A percentile compares a stretch with the other conserved stretches of the same genome.
Conservation (phyloP, 495 filamentous ascomycete species). For the Penicillium simplicissimum region DNA sequence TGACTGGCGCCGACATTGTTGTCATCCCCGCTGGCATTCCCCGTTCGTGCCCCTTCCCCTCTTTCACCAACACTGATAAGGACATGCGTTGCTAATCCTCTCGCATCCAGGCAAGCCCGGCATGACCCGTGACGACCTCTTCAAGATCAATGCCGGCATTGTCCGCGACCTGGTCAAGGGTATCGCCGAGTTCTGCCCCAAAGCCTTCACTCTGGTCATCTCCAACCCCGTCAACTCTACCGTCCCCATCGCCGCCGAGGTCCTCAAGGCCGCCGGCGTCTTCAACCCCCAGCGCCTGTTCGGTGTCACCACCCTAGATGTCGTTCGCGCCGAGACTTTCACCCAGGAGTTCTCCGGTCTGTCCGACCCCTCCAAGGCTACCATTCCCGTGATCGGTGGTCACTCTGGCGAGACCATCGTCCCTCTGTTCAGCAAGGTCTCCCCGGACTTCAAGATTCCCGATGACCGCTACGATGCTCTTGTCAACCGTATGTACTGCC, state of each 20-base stretch:
- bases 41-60: slow-evolving; percentile 59
- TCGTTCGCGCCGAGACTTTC: slow-evolving; percentile 97
- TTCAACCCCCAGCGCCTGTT: slow-evolving; percentile 94
- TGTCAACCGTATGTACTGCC: slow-evolving; percentile 67
- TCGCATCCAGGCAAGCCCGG: slow-evolving; percentile 81
- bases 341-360: slow-evolving; percentile 81
- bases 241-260: slow-evolving; percentile 94
- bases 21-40: slow-evolving; percentile 98
- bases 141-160: slow-evolving; percentile 97
- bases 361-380: slow-evolving; percentile 76
- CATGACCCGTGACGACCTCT: slow-evolving; percentile 98
- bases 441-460: slow-evolving; percentile 76
- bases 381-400: slow-evolving; percentile 90
- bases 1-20: slow-evolving; percentile 91
- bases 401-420: slow-evolving; percentile 98
- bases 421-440: slow-evolving; percentile 90
- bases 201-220: slow-evolving; percentile 93
- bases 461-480: slow-evolving; percentile 82
- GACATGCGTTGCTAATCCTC: slow-evolving; percentile 12
- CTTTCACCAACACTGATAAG: not conserved
- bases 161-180: slow-evolving; percentile 83
- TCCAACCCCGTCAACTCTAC: slow-evolving; percentile 99
- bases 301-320: slow-evolving; percentile 96
- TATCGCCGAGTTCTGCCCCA: slow-evolving; percentile 81
- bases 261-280: slow-evolving; percentile 87